A percentile compares a stretch with the other conserved stretches of the same genome.
Evolutionary conservation across 139 green algal genomes (phyloP).

Genomic region (Raphidocelis subcapitata): DNA sequence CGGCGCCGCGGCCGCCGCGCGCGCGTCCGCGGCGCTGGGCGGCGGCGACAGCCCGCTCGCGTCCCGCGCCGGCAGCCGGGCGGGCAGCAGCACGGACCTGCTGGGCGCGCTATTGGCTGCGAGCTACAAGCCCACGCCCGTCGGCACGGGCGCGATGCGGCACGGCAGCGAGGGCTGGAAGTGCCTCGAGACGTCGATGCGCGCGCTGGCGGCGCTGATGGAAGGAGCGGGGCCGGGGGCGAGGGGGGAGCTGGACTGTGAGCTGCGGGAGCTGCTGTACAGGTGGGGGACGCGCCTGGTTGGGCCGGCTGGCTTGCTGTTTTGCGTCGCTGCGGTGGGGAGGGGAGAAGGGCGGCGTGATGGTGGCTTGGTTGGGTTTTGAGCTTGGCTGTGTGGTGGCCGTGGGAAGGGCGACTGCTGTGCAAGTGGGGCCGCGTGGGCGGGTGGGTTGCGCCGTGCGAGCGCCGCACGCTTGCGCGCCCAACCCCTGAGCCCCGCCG

Average conservation of each 20-base stretch:
- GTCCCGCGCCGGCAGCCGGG: neutral
- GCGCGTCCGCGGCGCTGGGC: too few species aligned
- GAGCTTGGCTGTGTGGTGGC: too few species aligned
- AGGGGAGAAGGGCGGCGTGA: too few species aligned
- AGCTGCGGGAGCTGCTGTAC: constrained; percentile 35
- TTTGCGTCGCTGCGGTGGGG: too few species aligned
- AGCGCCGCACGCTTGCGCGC: too few species aligned
- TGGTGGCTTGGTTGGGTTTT: too few species aligned
- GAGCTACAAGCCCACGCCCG: constrained; percentile 15
- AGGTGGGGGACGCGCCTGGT: neutral
- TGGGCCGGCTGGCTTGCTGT: too few species aligned
- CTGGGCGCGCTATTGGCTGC: constrained; percentile 5
- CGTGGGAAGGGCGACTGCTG: too few species aligned
- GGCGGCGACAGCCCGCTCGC: neutral
- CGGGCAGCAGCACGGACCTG: constrained; percentile 14
- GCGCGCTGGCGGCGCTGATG: constrained; percentile 31
- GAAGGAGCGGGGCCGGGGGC: constrained; percentile 24
- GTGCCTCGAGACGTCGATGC: constrained; percentile 71
- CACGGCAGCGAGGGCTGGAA: constrained; percentile 93
- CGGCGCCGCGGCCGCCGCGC: too few species aligned
- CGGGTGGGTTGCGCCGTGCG: too few species aligned
- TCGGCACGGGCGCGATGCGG: constrained; percentile 74
- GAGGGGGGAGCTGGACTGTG: constrained; percentile 11
- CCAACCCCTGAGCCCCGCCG: too few species aligned
- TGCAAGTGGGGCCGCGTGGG: too few species aligned